Evolutionary conservation across 441 rosid species (phyloP), one percentile per base, ranked within the genome.

Genomic region (Croton laevigatus): DNA sequence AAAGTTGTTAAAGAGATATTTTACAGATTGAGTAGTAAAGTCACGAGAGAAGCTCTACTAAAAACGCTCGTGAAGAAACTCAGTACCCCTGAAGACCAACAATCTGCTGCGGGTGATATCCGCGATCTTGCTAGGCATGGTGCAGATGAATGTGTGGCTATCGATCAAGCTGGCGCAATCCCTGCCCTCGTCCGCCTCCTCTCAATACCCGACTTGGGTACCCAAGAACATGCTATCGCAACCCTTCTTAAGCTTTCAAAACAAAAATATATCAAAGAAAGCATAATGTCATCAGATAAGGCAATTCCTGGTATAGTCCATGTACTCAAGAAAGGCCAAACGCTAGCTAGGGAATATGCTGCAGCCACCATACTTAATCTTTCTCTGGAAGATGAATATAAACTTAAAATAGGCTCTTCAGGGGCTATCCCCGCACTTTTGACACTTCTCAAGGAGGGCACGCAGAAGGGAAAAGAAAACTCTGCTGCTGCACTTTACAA

Each of bases 401-500:
- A 94, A 78, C 94, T 94, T 62, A 90, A 87, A 5, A 94, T 94
- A 12, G 98, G 97, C 67, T 77, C 79, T 38, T 80, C 83, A 13
- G 98, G 97, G 66, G 97, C 98, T 22, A 94, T 94, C 65, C 89
- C 91, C 0, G 96, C 96, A 0, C 95, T 94, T 1, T 97, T 90
- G 59, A 82, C 85, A 6, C 86, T 94, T 42, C 86, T 94, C 16
- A 83, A 85, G 6, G 96, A 90, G 83, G 98, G 98, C 4, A 89
- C 93, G 22, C 97, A 82, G 54, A 84, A 97, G 74, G 98, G 98
- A 61, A 94, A 88, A 84, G 89, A 91, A 80, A 97, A 94, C 62
- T 97, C 97, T 3, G 98, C 98, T 0, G 91, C 98, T 19, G 97
- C 98, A 45, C 89, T 94, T n/a, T 94, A 91, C 82, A 94, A 94